phyloP scores from a whole-genome alignment of 169 alveolate species.

The Haemoproteus tartakovskyi region DNA sequence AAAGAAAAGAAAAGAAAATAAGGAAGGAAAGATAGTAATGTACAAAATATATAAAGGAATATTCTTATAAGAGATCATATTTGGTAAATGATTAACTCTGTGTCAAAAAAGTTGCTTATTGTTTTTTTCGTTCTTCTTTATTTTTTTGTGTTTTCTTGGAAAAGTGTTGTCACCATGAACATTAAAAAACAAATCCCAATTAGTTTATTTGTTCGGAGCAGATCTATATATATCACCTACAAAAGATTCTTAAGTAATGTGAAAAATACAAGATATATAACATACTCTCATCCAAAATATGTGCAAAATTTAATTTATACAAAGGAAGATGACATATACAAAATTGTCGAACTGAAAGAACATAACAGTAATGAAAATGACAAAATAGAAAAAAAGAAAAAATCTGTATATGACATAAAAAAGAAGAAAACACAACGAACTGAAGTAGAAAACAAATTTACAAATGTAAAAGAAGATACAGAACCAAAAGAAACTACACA shows the following conservation, averaged over 20 bases:
- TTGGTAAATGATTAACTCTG: no score
- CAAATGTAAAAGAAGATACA: background rate
- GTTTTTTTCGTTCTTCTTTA: constrained; percentile 2
- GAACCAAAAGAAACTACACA: background rate
- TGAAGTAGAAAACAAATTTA: background rate
- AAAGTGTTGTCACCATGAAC: background rate
- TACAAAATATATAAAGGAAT: background rate
- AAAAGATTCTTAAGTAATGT: background rate
- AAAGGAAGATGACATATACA: constrained; percentile 62
- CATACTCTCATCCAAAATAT: no score
- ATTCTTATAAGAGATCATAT: no score
- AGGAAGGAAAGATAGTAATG: no score
- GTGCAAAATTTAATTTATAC: constrained; percentile 45
- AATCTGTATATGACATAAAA: background rate
- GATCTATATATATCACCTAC: no score
- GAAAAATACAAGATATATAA: constrained; percentile 5
- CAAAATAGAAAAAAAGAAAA: background rate
- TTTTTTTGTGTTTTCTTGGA: background rate
- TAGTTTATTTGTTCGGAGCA: no score
- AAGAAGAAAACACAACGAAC: background rate
- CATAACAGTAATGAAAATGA: background rate
- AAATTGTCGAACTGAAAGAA: background rate
- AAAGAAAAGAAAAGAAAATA: background rate
- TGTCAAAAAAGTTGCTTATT: no score
- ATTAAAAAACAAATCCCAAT: no score